Conservation (phyloP, 164 flowering plant genomes). For the Magnolia kwangsiensis region DNA sequence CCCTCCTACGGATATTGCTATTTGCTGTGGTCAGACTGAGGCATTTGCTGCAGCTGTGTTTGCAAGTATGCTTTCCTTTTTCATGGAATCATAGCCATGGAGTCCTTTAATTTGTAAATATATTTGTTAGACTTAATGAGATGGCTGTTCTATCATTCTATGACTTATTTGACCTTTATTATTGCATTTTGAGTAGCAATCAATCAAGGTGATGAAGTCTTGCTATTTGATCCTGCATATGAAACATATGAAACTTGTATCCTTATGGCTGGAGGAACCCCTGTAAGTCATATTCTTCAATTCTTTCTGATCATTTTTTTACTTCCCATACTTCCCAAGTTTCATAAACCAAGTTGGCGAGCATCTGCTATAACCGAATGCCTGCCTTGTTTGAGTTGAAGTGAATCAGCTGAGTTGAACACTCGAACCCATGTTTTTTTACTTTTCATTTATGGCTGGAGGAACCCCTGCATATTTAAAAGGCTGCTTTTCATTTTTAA, state of each 20-base stretch:
- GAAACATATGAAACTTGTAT: slow-evolving; percentile 75
- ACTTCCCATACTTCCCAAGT: not conserved
- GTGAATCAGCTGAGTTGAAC: not conserved
- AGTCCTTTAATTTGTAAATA: not conserved
- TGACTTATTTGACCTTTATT: not conserved
- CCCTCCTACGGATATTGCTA: slow-evolving; percentile 58
- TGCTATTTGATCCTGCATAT: slow-evolving; percentile 72
- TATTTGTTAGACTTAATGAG: not conserved
- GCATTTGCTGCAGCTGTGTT: slow-evolving; percentile 80
- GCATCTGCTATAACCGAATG: not conserved
- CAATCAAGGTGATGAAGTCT: slow-evolving; percentile 72
- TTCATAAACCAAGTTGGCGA: not conserved
- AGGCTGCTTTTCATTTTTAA: not conserved
- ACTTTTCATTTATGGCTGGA: no score
- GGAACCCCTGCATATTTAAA: no score
- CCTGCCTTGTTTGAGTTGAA: not conserved
- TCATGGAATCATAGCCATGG: not conserved
- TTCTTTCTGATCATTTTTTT: not conserved
- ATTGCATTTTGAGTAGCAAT: slow-evolving; percentile 34
- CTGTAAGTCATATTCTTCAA: slow-evolving; percentile 42
- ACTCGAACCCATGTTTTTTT: no score
- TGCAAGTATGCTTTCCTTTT: slow-evolving; percentile 40
- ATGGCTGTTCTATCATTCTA: not conserved
- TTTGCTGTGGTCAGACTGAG: slow-evolving; percentile 85
- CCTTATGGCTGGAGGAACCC: slow-evolving; percentile 71